A percentile compares a stretch with the other conserved stretches of the same genome.
These are phyloP conservation scores for Solanum corneliomulleri DNA, from an alignment of 257 asterid genomes.

Conservation along the genomic window DNA sequence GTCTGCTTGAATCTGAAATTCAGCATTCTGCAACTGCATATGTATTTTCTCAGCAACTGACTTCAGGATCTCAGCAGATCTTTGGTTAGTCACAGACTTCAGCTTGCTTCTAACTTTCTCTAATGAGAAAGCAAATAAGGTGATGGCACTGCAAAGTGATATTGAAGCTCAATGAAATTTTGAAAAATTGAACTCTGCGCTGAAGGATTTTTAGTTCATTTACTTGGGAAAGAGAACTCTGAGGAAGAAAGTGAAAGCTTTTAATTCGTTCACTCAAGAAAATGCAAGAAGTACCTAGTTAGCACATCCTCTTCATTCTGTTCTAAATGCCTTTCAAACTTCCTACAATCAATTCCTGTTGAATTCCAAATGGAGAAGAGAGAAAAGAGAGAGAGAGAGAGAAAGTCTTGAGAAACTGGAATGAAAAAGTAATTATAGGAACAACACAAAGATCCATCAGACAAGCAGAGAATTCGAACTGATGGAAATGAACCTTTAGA, in stretches of 20 bases:
- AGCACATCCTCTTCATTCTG: constrained; percentile 46
- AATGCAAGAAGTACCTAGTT: constrained; percentile 44
- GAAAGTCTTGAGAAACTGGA: neutral
- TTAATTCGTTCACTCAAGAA: neutral
- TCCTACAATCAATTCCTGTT: constrained; percentile 30
- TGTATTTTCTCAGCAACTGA: constrained; percentile 58
- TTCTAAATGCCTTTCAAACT: constrained; percentile 31
- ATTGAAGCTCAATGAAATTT: neutral
- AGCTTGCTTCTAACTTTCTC: constrained; percentile 57
- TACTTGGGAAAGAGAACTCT: neutral
- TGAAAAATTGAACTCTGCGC: neutral
- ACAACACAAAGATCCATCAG: constrained; percentile 1
- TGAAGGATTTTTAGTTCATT: neutral
- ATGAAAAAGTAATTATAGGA: neutral
- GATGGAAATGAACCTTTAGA: constrained; percentile 29
- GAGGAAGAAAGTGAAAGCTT: neutral
- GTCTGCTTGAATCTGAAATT: constrained; percentile 64
- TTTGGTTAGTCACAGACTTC: constrained; percentile 47
- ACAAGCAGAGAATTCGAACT: neutral
- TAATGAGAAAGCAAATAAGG: constrained; percentile 54
- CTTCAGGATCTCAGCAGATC: constrained; percentile 62
- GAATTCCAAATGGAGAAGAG: neutral
- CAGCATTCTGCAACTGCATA: constrained; percentile 47
- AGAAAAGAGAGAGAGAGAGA: neutral
- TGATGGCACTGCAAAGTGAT: constrained; percentile 48